Conservation (phyloP, 2,329 filamentous ascomycete species). For the Pseudohalonectria lignicola region DNA sequence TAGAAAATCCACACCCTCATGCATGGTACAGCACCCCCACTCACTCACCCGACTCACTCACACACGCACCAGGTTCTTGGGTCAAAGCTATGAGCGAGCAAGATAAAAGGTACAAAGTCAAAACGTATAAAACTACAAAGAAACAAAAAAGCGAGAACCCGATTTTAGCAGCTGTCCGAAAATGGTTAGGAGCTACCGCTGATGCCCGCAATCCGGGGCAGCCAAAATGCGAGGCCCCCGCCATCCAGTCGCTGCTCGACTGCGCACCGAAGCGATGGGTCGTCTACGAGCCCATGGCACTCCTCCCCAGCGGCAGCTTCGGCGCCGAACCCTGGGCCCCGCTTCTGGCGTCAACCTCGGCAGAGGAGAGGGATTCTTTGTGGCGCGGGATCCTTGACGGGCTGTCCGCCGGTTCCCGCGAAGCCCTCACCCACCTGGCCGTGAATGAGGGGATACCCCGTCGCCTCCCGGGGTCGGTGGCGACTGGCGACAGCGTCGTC, state of each 20-base stretch:
- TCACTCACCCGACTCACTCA: no score
- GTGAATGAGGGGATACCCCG: conserved; percentile 53
- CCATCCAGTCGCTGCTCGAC: conserved; percentile 18
- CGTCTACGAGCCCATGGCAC: conserved; percentile 48
- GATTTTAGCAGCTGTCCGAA: conserved; percentile 20
- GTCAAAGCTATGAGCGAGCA: no score
- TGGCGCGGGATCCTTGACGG: conserved; percentile 37
- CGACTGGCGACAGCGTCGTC: conserved; percentile 5
- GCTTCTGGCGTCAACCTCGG: conserved; percentile 17
- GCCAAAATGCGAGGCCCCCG: no score
- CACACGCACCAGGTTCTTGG: no score
- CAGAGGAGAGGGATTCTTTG: conserved; percentile 20
- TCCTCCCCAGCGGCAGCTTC: conserved; percentile 51
- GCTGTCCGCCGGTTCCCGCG: conserved; percentile 29
- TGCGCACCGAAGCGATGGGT: conserved; percentile 46
- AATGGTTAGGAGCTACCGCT: conserved; percentile 18
- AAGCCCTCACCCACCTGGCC: conserved; percentile 42
- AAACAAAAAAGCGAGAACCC: conserved; percentile 21
- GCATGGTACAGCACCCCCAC: no score
- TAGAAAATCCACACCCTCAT: no score
- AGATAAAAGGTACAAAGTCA: no score
- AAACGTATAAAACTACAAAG: no score
- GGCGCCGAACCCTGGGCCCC: conserved; percentile 25
- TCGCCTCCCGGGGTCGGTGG: conserved; percentile 11
- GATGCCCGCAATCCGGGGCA: no score